These are phyloP conservation scores for Saprolegnia parasitica DNA, from an alignment of 352 stramenopile species.

Conservation along the genomic window DNA sequence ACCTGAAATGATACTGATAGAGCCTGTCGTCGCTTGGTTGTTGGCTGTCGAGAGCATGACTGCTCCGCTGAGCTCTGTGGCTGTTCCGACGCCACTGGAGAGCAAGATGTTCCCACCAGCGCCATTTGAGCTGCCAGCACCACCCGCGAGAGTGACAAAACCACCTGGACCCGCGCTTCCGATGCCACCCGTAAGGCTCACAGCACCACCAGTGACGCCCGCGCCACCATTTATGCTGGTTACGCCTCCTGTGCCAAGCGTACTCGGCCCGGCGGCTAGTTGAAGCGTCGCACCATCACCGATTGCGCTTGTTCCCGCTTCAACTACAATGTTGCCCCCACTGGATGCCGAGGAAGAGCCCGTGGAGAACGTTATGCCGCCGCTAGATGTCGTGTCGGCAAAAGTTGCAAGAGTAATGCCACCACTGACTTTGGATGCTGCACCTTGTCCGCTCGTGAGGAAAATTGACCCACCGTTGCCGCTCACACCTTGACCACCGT, in stretches of 20 bases:
- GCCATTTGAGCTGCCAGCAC: neutral
- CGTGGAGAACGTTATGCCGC: neutral
- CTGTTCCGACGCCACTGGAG: neutral
- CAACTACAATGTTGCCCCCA: neutral
- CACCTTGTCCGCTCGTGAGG: conserved; percentile 14
- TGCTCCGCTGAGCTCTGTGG: neutral
- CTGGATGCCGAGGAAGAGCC: conserved; percentile 1
- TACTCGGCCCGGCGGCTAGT: neutral
- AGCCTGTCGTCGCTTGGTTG: neutral
- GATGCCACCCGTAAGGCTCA: neutral
- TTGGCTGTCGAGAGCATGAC: conserved; percentile 12
- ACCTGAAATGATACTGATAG: conserved; percentile 3
- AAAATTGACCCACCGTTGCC: conserved; percentile 2
- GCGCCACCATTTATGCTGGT: conserved; percentile 2
- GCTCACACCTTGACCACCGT: neutral
- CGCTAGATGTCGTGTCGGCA: neutral
- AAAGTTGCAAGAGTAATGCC: conserved; percentile 7
- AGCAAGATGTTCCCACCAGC: conserved; percentile 16
- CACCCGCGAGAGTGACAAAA: conserved; percentile 2
- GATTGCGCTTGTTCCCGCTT: neutral
- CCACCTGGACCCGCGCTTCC: conserved; percentile 5
- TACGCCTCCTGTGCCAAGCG: conserved; percentile 7
- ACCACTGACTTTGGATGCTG: conserved; percentile 8
- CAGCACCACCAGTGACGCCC: conserved; percentile 8
- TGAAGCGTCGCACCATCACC: conserved; percentile 9